Conservation (phyloP, 106 monocot genomes). For the Allium fistulosum region DNA sequence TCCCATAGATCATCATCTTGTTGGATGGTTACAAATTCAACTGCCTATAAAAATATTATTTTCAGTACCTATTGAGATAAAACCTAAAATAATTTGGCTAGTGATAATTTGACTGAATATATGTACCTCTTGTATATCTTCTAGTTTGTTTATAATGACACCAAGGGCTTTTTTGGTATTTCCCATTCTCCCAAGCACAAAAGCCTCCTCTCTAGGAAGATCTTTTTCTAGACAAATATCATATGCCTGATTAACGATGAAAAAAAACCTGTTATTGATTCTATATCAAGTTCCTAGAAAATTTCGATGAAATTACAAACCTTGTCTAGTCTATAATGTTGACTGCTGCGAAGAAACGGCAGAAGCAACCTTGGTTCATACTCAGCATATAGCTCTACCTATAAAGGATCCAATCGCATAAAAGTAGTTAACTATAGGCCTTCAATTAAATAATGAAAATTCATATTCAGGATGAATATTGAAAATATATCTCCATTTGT, state of each 20-base stretch:
- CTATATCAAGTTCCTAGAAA: no score
- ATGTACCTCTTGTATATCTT: slow-evolving; percentile 86
- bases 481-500: no score
- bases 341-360: slow-evolving; percentile 87
- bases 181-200: slow-evolving; percentile 93
- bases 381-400: slow-evolving; percentile 98
- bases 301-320: slow-evolving; percentile 20
- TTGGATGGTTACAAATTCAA: slow-evolving; percentile 89
- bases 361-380: slow-evolving; percentile 84
- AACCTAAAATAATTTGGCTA: no score
- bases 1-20: slow-evolving; percentile 97
- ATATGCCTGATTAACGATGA: slow-evolving; percentile 59
- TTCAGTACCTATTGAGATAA: no score
- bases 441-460: background rate
- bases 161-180: slow-evolving; percentile 78
- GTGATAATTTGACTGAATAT: background rate
- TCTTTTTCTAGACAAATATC: slow-evolving; percentile 68
- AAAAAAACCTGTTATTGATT: no score
- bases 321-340: slow-evolving; percentile 95
- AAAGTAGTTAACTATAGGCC: background rate
- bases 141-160: slow-evolving; percentile 83
- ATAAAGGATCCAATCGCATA: background rate
- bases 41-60: slow-evolving; percentile 47
- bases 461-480: background rate
- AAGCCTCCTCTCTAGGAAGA: slow-evolving; percentile 77